phyloP scores from a whole-genome alignment of 495 filamentous ascomycete species.

The Evansstolkia leycettana region DNA sequence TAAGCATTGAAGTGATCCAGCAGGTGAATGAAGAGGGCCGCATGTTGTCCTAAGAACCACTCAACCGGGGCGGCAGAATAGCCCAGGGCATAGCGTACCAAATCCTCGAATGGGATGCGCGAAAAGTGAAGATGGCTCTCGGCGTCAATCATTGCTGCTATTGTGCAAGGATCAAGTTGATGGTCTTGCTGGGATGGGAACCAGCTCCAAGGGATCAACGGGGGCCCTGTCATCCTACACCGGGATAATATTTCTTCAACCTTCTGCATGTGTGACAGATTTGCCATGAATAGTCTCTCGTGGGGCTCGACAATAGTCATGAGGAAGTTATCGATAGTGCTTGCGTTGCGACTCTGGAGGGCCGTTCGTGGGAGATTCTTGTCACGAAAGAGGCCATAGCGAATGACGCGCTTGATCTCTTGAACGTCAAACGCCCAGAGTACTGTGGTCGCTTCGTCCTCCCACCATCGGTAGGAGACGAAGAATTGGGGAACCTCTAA shows the following conservation, averaged over 20 bases:
- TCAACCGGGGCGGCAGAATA: constrained; percentile 20
- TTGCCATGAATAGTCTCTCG: constrained; percentile 16
- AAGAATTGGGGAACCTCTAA: constrained; percentile 22
- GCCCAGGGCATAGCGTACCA: constrained; percentile 28
- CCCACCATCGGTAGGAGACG: constrained; percentile 28
- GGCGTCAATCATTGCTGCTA: constrained; percentile 25
- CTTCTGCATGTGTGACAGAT: constrained; percentile 24
- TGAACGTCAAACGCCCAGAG: constrained; percentile 31
- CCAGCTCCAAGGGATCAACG: constrained; percentile 25
- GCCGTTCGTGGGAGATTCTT: constrained; percentile 21
- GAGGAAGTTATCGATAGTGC: constrained; percentile 23
- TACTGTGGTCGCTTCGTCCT: constrained; percentile 27
- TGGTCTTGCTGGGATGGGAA: constrained; percentile 17
- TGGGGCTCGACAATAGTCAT: constrained; percentile 12
- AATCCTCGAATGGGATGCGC: constrained; percentile 27
- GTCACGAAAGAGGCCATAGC: constrained; percentile 24
- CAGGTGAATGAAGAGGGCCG: constrained; percentile 23
- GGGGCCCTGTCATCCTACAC: constrained; percentile 11
- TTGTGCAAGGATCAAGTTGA: constrained; percentile 8
- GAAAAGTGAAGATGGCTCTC: constrained; percentile 34
- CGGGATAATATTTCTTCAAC: constrained; percentile 32
- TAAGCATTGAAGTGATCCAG: constrained; percentile 20
- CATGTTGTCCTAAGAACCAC: constrained; percentile 33
- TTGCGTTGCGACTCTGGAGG: constrained; percentile 19
- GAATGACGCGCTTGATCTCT: constrained; percentile 26